Base-by-base conservation (phyloP, 306 rosid species). In the Dalbergia cochinchinensis region DNA sequence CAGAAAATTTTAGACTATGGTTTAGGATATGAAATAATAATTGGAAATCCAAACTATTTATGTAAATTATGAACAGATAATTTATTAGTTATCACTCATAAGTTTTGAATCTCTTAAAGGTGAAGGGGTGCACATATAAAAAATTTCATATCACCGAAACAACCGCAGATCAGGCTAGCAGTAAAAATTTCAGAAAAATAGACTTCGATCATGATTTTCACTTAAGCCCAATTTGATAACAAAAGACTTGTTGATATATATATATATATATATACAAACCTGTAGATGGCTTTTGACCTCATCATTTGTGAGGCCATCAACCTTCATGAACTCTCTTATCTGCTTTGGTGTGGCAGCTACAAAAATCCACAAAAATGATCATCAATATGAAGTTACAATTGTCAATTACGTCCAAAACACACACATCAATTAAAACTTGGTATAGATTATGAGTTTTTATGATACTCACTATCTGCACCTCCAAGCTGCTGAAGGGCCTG, bases 241-340 rank as follows among this genome's bases (percentile, higher is more conserved):
- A 48, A 58, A 37, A 59, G 12, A 61, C 13, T 73, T 53, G 5
- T 41, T 68, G 2, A 7, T 35, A 77, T 15, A 4, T 11, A 13
- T n/a, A 42, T 47, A 22, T 15, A 73, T 20, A 48, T 12, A 48
- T 11, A 50, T 13, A 86, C 88, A 64, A 78, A 94, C 99, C 97
- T 95, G 99, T 50, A 95, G 88, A 89, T 95, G 99, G 89, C 99
- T 95, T 85, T 95, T 95, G 64, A 95, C 99, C 88, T 95, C 99
- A 74, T 92, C 99, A 59, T 95, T 95, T n/a, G 99, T 95, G 47
- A 95, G 95, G 51, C 98, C 96, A 80, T 91, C 97, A 45, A 92
- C 94, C 83, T 92, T 92, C 99, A 95, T 91, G 14, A 87, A 75
- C 64, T 92, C 99, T 60, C 96, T 91, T 41, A 95, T 95, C 83